Evolutionary conservation across 495 filamentous ascomycete species (phyloP), one percentile per base, ranked within the genome.

Genomic region (Neurospora pannonica): DNA sequence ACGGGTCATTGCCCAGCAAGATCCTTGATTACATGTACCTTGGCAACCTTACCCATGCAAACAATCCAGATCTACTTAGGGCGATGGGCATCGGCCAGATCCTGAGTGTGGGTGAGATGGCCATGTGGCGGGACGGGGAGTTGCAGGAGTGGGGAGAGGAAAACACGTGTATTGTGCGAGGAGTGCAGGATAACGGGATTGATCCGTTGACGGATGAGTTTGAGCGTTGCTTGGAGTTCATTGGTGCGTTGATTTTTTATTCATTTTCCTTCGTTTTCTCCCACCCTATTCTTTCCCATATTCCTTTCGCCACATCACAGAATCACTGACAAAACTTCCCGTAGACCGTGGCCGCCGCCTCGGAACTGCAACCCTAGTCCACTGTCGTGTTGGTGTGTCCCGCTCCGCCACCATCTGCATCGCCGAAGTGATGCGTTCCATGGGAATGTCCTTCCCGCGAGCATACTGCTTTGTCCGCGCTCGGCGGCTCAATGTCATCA

Each of bases 391-490:
- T 60, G 96, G 96, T 70, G 96, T 99, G 74, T 97, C 94, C 24
- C 88, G 96, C 74, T 95, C 92, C 70, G 96, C 96, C 28, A 99
- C 96, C 9, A 97, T 99, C 79, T 98, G 96, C 83, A 98, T 99
- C 78, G 96, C 96, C 39, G 95, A 98, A 82, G 95, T 98, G 28
- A 99, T 99, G 96, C 88, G 91, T 15, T 85, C 90, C 8, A 79
- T 92, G 38, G 85, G 89, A 37, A 84, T 98, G 70, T 96, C 94
- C 4, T 97, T 98, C 79, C 94, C 96, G 19, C 87, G 93, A 67
- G 96, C 96, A 69, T 99, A 99, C 81, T 99, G 96, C 81, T 99
- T 93, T 83, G 96, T 99, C 36, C 91, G 96, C 3, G 96, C 96
- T 43, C 88, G 96, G 43, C 88, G 96, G 38, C 88, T 99, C 24